Percentiles rank a stretch among this genome's conserved stretches.
Evolutionary conservation across 805 yeast species (phyloP).

Genomic region (Priceomyces melissophilus): DNA sequence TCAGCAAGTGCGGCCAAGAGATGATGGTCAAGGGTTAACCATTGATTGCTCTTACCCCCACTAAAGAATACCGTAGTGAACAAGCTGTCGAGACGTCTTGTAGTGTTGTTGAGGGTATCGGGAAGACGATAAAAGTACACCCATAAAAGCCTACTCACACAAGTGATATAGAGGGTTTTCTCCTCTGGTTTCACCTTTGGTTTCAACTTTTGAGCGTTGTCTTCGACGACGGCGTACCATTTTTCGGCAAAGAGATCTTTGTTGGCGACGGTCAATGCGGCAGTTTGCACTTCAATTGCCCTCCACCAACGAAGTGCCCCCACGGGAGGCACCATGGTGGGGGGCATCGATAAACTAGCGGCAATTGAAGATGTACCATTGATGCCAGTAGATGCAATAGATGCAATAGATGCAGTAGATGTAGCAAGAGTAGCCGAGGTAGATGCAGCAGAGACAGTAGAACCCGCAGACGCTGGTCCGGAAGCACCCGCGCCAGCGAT

Average conservation of each 20-base stretch:
- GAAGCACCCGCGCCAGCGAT: too few relatives aligned
- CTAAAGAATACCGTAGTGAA: conserved; percentile 53
- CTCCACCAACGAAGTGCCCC: conserved; percentile 49
- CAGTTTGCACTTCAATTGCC: conserved; percentile 63
- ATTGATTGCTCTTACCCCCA: conserved; percentile 58
- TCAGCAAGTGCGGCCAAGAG: conserved; percentile 67
- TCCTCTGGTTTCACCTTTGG: conserved; percentile 52
- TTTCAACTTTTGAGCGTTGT: conserved; percentile 56
- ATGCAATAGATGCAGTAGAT: neutral
- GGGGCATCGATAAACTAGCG: neutral
- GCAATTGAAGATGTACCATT: too few relatives aligned
- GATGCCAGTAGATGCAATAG: neutral
- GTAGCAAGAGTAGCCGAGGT: neutral
- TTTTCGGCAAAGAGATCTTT: conserved; percentile 63
- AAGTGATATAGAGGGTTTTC: conserved; percentile 56
- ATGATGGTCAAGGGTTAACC: conserved; percentile 66
- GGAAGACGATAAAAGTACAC: conserved; percentile 82
- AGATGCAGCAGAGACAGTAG: neutral
- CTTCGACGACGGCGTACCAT: conserved; percentile 72
- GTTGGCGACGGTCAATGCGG: conserved; percentile 78
- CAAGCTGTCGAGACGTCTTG: conserved; percentile 68
- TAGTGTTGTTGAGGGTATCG: conserved; percentile 84
- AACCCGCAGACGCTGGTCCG: too few relatives aligned
- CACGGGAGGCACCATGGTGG: neutral
- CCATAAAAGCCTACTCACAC: conserved; percentile 80